Evolutionary conservation across 306 rosid species (phyloP).

Genomic region (Rubus parviflorus): DNA sequence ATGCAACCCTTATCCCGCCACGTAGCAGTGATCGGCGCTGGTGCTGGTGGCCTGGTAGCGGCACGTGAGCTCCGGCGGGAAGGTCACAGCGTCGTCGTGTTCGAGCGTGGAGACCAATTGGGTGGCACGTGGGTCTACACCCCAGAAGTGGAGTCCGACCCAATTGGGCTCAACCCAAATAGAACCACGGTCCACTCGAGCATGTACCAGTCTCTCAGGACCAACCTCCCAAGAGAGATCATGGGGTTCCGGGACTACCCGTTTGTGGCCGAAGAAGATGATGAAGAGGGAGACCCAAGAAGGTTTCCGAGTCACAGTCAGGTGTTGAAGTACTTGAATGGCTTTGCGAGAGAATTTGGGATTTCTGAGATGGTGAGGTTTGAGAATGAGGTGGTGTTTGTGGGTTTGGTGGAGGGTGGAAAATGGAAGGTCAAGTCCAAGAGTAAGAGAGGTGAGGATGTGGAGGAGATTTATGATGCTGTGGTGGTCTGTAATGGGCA

Average conservation of each 20-base stretch:
- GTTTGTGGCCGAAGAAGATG: slow-evolving; percentile 23
- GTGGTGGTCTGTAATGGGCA: slow-evolving; percentile 51
- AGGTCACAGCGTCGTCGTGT: slow-evolving; percentile 32
- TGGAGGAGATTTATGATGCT: slow-evolving; percentile 38
- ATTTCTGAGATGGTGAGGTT: slow-evolving; percentile 36
- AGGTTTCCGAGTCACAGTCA: slow-evolving; percentile 54
- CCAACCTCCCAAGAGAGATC: slow-evolving; percentile 39
- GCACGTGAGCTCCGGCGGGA: slow-evolving; percentile 40
- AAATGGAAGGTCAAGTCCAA: slow-evolving; percentile 39
- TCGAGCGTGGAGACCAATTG: slow-evolving; percentile 32
- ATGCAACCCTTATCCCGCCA: background rate
- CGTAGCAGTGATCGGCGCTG: slow-evolving; percentile 8
- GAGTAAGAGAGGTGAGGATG: slow-evolving; percentile 27
- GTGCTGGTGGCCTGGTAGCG: slow-evolving; percentile 11
- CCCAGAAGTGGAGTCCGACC: slow-evolving; percentile 32
- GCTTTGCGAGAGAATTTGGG: slow-evolving; percentile 41
- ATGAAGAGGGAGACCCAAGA: slow-evolving; percentile 34
- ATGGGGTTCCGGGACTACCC: slow-evolving; percentile 45
- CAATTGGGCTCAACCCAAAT: slow-evolving; percentile 29
- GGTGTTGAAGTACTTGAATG: slow-evolving; percentile 45
- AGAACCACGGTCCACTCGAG: slow-evolving; percentile 31
- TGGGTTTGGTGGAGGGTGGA: slow-evolving; percentile 27
- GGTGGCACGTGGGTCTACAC: slow-evolving; percentile 47
- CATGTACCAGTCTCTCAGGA: slow-evolving; percentile 37
- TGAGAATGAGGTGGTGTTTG: slow-evolving; percentile 43